Conservation (phyloP, 2,329 filamentous ascomycete genomes). For the Ophiostoma sp. region DNA sequence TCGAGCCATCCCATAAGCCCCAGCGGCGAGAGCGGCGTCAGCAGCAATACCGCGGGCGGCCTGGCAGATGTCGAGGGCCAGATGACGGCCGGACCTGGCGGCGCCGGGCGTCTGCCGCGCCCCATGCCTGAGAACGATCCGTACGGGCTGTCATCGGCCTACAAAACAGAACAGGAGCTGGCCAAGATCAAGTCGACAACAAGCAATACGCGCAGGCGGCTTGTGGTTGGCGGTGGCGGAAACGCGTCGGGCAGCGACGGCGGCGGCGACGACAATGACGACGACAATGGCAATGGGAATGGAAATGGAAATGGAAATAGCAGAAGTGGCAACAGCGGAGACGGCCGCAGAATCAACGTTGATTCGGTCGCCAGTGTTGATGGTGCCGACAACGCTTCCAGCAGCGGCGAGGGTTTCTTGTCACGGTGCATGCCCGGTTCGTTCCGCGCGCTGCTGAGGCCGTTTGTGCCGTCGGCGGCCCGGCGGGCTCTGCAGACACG, state of each 20-base stretch:
- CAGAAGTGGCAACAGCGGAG: neutral
- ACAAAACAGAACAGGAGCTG: constrained; percentile 75
- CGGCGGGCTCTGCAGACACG: constrained; percentile 34
- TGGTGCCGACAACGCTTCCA: neutral
- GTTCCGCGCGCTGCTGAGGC: constrained; percentile 31
- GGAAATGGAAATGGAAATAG: neutral
- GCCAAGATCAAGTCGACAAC: constrained; percentile 73
- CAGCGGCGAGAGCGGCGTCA: constrained; percentile 13
- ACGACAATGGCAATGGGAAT: neutral
- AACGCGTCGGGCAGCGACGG: neutral
- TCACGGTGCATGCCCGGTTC: constrained; percentile 9
- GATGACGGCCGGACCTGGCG: constrained; percentile 32
- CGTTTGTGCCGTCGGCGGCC: constrained; percentile 32
- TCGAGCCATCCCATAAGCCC: constrained; percentile 26
- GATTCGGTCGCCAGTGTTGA: neutral
- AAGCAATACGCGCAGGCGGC: constrained; percentile 43
- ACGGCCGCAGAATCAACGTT: neutral
- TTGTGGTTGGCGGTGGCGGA: neutral
- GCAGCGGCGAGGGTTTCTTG: neutral
- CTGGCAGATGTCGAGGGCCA: constrained; percentile 48
- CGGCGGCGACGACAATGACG: constrained; percentile 1
- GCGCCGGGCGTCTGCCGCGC: constrained; percentile 46
- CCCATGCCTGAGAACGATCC: constrained; percentile 68
- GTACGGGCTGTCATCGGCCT: constrained; percentile 67
- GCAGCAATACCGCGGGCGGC: constrained; percentile 10